These are phyloP conservation scores for Cardiospermum halicacabum DNA, from an alignment of 345 rosid species.

Conservation along the genomic window DNA sequence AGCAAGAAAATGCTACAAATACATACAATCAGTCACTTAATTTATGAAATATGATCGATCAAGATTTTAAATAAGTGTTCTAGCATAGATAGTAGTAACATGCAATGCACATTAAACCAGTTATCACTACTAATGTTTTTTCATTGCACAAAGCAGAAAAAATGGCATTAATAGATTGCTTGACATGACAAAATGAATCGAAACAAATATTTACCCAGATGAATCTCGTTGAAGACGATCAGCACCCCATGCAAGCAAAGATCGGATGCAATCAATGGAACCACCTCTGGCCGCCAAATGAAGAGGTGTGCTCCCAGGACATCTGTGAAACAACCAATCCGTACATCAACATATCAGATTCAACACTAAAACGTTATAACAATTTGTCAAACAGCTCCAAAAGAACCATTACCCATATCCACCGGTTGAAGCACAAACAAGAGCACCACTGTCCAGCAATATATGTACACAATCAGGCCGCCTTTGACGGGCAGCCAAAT, in stretches of 20 bases:
- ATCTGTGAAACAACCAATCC: slow-evolving; percentile 41
- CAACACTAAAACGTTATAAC: neutral
- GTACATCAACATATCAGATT: slow-evolving; percentile 15
- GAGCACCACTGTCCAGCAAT: slow-evolving; percentile 79
- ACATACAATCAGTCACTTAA: neutral
- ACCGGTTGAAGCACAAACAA: slow-evolving; percentile 91
- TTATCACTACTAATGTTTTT: neutral
- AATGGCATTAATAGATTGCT: neutral
- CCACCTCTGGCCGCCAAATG: slow-evolving; percentile 99
- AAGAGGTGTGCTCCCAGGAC: slow-evolving; percentile 93
- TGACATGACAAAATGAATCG: neutral
- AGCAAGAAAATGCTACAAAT: neutral
- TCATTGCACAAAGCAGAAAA: neutral
- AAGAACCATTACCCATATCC: slow-evolving; percentile 68
- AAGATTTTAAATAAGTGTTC: neutral
- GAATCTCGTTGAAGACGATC: slow-evolving; percentile 94
- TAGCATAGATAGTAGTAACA: neutral
- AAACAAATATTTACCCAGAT: slow-evolving; percentile 54
- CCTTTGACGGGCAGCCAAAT: slow-evolving; percentile 87
- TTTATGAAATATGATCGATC: neutral
- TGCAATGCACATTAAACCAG: neutral
- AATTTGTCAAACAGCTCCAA: neutral
- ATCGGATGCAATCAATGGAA: slow-evolving; percentile 86
- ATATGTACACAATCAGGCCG: slow-evolving; percentile 84
- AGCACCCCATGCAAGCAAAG: slow-evolving; percentile 94